Conservation (phyloP, 805 yeast genomes). For the Nakazawaea ishiwadae region DNA sequence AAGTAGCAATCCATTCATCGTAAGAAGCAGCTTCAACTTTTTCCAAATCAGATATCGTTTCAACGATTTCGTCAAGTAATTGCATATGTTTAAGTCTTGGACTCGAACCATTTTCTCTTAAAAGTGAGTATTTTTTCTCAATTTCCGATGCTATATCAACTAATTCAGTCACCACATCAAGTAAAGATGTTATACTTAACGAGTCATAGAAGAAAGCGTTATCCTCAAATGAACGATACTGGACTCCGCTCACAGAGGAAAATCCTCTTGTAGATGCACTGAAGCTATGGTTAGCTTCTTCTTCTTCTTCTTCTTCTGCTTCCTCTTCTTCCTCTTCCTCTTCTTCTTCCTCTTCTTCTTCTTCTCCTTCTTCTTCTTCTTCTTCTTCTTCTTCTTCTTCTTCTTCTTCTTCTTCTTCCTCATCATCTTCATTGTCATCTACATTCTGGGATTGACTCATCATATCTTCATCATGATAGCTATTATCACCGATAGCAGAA, state of each 20-base stretch:
- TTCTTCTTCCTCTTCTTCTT: constrained; percentile 18
- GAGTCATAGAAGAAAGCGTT: constrained; percentile 5
- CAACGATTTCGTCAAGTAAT: constrained; percentile 23
- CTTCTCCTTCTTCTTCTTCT: constrained; percentile 17
- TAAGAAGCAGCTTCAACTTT: constrained; percentile 16
- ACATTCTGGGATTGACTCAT: no score
- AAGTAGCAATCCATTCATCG: constrained; percentile 28
- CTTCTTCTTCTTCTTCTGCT: constrained; percentile 21
- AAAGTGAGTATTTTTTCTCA: constrained; percentile 23
- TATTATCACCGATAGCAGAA: constrained; percentile 17
- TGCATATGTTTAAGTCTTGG: constrained; percentile 23
- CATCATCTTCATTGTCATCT: constrained; percentile 15
- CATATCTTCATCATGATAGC: constrained; percentile 14
- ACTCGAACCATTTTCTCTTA: constrained; percentile 20
- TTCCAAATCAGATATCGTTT: constrained; percentile 20
- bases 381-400: constrained; percentile 18
- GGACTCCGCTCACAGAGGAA: constrained; percentile 13
- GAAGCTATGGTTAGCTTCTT: constrained; percentile 17
- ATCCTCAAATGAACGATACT: constrained; percentile 15
- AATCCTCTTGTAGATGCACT: background rate
- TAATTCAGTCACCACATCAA: constrained; percentile 13
- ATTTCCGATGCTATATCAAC: constrained; percentile 20
- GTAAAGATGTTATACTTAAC: background rate
- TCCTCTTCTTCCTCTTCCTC: constrained; percentile 23
- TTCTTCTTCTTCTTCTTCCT: constrained; percentile 16